Base-by-base conservation (phyloP, 805 yeast genomes). In the Kodamaea laetipori region DNA sequence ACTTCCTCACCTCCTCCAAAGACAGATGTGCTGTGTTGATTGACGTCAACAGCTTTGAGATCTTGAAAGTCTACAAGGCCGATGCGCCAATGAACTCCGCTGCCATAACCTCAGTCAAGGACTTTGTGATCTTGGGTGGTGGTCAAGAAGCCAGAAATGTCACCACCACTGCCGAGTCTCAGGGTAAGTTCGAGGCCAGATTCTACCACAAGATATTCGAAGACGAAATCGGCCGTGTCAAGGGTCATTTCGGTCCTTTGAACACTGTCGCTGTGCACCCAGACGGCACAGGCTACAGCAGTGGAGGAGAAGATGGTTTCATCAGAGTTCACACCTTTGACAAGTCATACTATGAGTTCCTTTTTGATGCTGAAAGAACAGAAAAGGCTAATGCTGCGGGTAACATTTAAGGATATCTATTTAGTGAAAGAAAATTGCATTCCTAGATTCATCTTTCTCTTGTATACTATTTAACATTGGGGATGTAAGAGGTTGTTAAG, bases 91-190 rank as follows among this genome's bases (percentile, higher is more conserved):
- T 94, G 77, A 94, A 94, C 74, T 80, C 96, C 27, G 98, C 98
- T 13, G 84, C 95, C 52, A 85, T 94, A 54, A 90, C 99, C 11
- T 95, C 98, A 18, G 74, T 82, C 45, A 94, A 94, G 71, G 92
- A 94, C 61, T 92, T 84, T 62, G 86, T 94, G 49, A 84, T 94
- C 39, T 76, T 94, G 49, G 99, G 98, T 42, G 99, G 99, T 73
- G 99, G 99, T 82, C 98, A 94, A 75, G 98, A 90, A 58, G 98
- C 99, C 31, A 82, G 90, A 68, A 95, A 90, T 66, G 99, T 94
- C 61, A 94, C 99, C 33, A 94, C 98, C n/a, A 90, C 98, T 19
- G 80, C 94, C 33, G 82, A 90, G 44, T 76, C 84, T 38, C 96
- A 92, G 67, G 99, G 99, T 73, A 88, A 88, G 63, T 94, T 94